A percentile compares a stretch with the other conserved stretches of the same genome.
phyloP scores from a whole-genome alignment of 2,329 filamentous ascomycete species.

The Xylariaceae sp. region DNA sequence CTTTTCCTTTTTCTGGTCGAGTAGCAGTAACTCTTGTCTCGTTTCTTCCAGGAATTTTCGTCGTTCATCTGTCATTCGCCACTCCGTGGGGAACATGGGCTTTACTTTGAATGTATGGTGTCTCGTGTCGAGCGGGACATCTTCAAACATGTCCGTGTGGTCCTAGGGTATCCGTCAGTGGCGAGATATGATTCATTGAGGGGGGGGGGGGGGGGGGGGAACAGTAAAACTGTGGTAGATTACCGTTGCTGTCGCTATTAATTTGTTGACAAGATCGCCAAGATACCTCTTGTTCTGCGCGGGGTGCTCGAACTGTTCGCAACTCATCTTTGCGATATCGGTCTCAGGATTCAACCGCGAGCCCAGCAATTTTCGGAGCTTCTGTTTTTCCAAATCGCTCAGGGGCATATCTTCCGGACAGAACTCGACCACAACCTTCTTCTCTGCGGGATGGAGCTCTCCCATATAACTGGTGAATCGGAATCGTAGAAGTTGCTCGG shows the following conservation, averaged over 20 bases:
- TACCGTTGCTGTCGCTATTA: conserved; percentile 70
- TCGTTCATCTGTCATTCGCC: conserved; percentile 71
- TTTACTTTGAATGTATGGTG: conserved; percentile 68
- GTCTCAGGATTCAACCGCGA: conserved; percentile 80
- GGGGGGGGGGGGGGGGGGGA: not conserved
- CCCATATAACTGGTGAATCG: conserved; percentile 96
- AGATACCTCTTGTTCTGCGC: conserved; percentile 98
- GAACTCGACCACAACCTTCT: conserved; percentile 94
- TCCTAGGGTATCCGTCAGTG: conserved; percentile 43
- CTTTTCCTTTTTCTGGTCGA: conserved; percentile 50
- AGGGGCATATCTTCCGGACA: conserved; percentile 67
- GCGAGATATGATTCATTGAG: not conserved
- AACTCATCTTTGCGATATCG: conserved; percentile 80
- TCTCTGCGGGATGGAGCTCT: conserved; percentile 82
- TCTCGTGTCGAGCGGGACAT: conserved; percentile 82
- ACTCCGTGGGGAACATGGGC: conserved; percentile 71
- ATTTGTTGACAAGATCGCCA: conserved; percentile 65
- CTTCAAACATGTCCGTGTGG: conserved; percentile 72
- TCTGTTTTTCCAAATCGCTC: conserved; percentile 61
- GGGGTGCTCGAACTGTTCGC: conserved; percentile 80
- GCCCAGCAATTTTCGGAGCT: conserved; percentile 83
- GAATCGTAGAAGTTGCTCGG: conserved; percentile 74
- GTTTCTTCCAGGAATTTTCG: conserved; percentile 57
- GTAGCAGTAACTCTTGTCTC: conserved; percentile 45
- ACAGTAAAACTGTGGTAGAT: conserved; percentile 16